Base-by-base conservation (phyloP, 1,139 yeast species). In the Debaryomyces sp. region DNA sequence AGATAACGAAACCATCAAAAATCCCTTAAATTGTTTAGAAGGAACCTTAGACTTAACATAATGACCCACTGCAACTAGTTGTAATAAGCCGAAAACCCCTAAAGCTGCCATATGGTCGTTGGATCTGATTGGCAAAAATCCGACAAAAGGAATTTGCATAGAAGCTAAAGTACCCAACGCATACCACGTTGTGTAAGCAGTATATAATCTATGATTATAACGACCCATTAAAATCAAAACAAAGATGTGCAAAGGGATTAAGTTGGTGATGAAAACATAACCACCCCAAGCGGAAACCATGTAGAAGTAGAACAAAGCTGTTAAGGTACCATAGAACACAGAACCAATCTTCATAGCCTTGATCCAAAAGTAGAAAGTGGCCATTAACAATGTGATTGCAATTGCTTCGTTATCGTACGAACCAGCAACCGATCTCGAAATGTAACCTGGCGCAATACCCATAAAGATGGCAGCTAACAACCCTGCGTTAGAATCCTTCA, bases 281-380 rank as follows among this genome's bases (percentile, higher is more conserved):
- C 99, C 99, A 77, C 99, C 99, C 99, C 99, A 95, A n/a, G 99
- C 99, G 46, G 96, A 87, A 46, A 95, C 99, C 99, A 95, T 95
- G 78, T 95, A 95, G 70, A 95, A 95, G 75, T 95, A 95, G 61
- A 86, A 87, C 43, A 90, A 68, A 2, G 99, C 96, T 32, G 98
- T 85, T 59, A 87, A 72, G 5, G 95, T 80, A 17, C 92, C 96
- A 77, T 86, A 89, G 58, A 89, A 79, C 15, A 91, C 86, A 2
- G 97, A 89, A 29, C 99, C 99, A 43, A 87, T 74, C 69, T 92
- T 94, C 71, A 90, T 81, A 13, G 97, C 86, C 70, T 90, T 91
- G 70, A 94, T 88, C 99, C 99, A 95, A 55, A 90, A 81, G 77
- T 85, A 92, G 68, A 95, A 95, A 8, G 99, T 90, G 32, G 94